Base-by-base conservation (phyloP, 75 land plant genomes). In the Adiantum capillusveneris region DNA sequence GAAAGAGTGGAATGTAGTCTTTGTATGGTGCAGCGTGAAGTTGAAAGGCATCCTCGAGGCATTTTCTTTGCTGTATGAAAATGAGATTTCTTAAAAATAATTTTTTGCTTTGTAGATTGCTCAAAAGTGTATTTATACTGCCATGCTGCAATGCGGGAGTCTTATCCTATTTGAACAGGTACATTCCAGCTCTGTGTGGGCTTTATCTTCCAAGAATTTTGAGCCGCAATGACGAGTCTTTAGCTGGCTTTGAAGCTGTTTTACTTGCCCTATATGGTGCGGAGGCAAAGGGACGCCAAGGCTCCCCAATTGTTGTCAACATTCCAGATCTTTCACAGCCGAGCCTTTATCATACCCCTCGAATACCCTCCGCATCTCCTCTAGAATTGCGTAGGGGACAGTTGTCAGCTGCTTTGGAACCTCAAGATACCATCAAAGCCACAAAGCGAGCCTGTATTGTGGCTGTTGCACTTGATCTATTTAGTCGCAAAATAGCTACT, bases 191-290 rank as follows among this genome's bases (percentile, higher is more conserved):
- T 9, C 27, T 78, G 16, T 65, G 61, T 29, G 77, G 76, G 31
- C 45, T 83, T 25, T 94, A 94, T 64, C 81, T 94, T 56, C 80
- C 86, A 30, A 76, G 85, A 25, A 54, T 85, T 54, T 31, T 53
- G 18, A 53, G 56, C 27, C 20, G 45, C 0, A 65, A 21, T 62
- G 80, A 30, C 68, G 87, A 66, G 24, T 69, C 79, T 6, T 78
- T 87, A 16, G 68, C 93, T 42, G 95, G 98, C 6, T 94, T 94
- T 43, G 95, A 94, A 53, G 87, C 95, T 39, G 95, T 94, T 0
- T 59, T 88, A 25, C 73, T 88, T 19, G 79, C 87, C 1, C 24
- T 88, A 14, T 88, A 94, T 60, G 25, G 72, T 26, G 27, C 81
- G 17, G 95, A 94, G 64, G 44, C 68, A 29, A 85, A 81, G 43